Conservation (phyloP, 164 flowering plant genomes). For the Buxus sempervirens region DNA sequence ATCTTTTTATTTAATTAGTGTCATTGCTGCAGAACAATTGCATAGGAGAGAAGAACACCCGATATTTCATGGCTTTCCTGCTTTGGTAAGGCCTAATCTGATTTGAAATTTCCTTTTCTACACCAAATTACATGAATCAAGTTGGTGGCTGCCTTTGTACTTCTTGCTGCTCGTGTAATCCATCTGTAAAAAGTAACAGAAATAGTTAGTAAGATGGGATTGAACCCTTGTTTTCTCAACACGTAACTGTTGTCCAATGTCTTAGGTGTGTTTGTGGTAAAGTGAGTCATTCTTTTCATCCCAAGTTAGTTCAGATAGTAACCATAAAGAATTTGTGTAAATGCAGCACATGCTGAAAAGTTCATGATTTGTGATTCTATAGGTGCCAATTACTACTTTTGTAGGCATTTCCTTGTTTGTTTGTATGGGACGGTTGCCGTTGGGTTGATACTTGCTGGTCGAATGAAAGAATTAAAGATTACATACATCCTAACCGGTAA, state of each 20-base stretch:
- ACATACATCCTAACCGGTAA: conserved; percentile 73
- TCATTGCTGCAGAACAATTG: conserved; percentile 79
- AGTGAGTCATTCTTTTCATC: not conserved
- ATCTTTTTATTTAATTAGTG: not conserved
- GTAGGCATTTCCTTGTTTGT: conserved; percentile 92
- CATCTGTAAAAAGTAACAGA: not conserved
- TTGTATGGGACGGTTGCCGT: conserved; percentile 68
- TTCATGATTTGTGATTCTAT: not conserved
- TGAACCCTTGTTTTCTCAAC: not conserved
- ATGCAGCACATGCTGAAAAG: not conserved
- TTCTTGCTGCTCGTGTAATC: not conserved
- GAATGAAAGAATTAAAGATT: conserved; percentile 60
- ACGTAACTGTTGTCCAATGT: no score
- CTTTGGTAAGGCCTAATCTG: conserved; percentile 60
- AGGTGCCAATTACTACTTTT: conserved; percentile 11
- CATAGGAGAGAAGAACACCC: conserved; percentile 91
- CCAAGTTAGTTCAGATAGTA: not conserved
- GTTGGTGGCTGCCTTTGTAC: not conserved
- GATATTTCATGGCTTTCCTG: conserved; percentile 87
- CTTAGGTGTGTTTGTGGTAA: not conserved
- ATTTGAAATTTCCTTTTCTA: not conserved
- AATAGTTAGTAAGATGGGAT: conserved; percentile 1
- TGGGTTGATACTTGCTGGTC: conserved; percentile 79
- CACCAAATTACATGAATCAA: not conserved
- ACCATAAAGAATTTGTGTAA: no score